These are phyloP conservation scores for Nicotiana benthamiana DNA, from an alignment of 257 asterid genomes.

Conservation along the genomic window DNA sequence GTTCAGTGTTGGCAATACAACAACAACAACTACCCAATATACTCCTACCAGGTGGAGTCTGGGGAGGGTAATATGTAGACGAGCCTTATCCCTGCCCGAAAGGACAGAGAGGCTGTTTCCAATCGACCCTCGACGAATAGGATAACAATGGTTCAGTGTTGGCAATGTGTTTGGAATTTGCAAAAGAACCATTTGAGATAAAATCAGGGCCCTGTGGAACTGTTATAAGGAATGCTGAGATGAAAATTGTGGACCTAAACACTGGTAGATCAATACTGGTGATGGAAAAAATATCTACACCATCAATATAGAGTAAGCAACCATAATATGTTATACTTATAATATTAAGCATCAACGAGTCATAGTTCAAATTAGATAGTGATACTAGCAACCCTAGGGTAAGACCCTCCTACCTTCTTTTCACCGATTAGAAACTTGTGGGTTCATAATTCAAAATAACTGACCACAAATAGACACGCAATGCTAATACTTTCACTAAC, in stretches of 20 bases:
- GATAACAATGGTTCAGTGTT: conserved; percentile 84
- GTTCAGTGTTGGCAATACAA: conserved; percentile 83
- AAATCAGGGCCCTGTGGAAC: conserved; percentile 93
- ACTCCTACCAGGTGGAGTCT: no score
- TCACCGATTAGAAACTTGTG: background rate
- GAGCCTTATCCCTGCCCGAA: no score
- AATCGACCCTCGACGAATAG: no score
- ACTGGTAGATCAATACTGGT: conserved; percentile 31
- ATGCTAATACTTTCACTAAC: background rate
- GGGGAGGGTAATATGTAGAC: no score
- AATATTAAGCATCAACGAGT: no score
- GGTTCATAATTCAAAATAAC: background rate
- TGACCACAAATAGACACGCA: background rate
- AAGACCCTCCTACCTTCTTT: background rate
- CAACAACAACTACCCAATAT: no score
- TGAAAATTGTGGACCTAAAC: conserved; percentile 69
- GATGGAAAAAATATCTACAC: no score
- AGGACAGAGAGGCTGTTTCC: no score
- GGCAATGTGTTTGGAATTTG: conserved; percentile 85
- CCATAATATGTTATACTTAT: no score
- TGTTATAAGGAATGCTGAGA: conserved; percentile 76
- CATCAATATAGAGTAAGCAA: no score
- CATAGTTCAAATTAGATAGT: background rate
- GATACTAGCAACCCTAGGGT: background rate
- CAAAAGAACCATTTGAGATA: conserved; percentile 65